Evolutionary conservation across 768 basidiomycete species (phyloP), one percentile per base, ranked within the genome.

Genomic region (Rhodosporidiobolus sp.): DNA sequence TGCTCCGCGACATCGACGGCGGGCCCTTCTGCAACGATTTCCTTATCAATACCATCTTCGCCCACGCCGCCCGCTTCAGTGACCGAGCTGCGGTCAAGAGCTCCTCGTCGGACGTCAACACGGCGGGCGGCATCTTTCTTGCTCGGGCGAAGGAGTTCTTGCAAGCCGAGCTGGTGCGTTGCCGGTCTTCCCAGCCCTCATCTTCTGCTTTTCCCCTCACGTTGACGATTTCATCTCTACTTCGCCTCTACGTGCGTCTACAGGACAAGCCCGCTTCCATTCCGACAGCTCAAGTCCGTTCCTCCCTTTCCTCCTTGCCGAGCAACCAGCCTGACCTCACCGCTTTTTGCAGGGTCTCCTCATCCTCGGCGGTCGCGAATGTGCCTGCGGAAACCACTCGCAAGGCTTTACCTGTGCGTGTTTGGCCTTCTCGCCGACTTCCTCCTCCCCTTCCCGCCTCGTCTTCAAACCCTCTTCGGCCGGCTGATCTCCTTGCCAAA

Each of bases 391-490:
- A 1, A 59, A 59, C 16, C 58, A 59, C 43, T 45, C 58, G 4
- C 58, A 59, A 45, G 58, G 58, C 26, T 59, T 59, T 16, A 26
- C 45, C n/a, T 59, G 58, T 59, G 43, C 38, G 58, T 59, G 11
- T 14, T 32, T n/a, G n/a, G n/a, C n/a, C n/a, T n/a, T n/a, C n/a
- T n/a, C n/a, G n/a, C n/a, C n/a, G 52, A 14, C n/a, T 12, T 55
- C 19, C n/a, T 53, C n/a, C 26, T 28, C n/a, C n/a, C 20, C n/a
- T 26, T 14, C 26, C 26, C n/a, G 20, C 52, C 7, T 14, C 52
- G 20, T n/a, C 6, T n/a, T 53, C 52, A n/a, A 53, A 53, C 9
- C 2, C 2, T 6, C 7, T 10, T 8, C 10, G 11, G 54, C 54
- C 32, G 8, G 32, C 54, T 30, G n/a, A n/a, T 19, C 28, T 28